Evolutionary conservation across 1,284 basidiomycete species (phyloP).

Genomic region (Papiliotrema laurentii): DNA sequence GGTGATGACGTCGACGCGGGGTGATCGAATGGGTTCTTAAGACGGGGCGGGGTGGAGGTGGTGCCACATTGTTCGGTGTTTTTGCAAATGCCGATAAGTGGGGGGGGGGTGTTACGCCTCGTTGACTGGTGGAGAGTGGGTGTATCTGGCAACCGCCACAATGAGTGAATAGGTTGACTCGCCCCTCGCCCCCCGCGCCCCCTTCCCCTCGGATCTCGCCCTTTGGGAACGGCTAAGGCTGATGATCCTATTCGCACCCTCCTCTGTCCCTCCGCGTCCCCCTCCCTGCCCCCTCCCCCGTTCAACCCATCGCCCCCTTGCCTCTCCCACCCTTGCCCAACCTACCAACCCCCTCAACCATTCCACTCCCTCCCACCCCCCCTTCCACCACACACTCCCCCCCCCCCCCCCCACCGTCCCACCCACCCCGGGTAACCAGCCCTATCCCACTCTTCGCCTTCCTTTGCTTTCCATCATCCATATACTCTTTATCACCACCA

Average conservation of each 20-base stretch:
- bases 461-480: constrained; percentile 6
- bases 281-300: no score
- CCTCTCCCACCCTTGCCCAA: neutral
- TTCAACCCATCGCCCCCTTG: no score
- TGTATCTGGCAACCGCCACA: no score
- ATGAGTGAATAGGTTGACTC: neutral
- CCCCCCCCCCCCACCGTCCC: neutral
- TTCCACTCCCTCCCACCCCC: neutral
- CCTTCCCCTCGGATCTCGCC: neutral
- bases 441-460: neutral
- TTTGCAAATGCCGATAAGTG: neutral
- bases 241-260: no score
- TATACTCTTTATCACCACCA: neutral
- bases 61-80: neutral
- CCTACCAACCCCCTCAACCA: neutral
- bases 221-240: no score
- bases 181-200: neutral
- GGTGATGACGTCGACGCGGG: no score
- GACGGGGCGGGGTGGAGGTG: no score
- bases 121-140: neutral
- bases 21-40: no score
- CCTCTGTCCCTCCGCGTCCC: no score
- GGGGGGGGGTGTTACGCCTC: neutral
- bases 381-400: neutral
- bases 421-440: neutral